phyloP scores from a whole-genome alignment of 2,329 filamentous ascomycete species.

The Westerdykella aurantiaca region DNA sequence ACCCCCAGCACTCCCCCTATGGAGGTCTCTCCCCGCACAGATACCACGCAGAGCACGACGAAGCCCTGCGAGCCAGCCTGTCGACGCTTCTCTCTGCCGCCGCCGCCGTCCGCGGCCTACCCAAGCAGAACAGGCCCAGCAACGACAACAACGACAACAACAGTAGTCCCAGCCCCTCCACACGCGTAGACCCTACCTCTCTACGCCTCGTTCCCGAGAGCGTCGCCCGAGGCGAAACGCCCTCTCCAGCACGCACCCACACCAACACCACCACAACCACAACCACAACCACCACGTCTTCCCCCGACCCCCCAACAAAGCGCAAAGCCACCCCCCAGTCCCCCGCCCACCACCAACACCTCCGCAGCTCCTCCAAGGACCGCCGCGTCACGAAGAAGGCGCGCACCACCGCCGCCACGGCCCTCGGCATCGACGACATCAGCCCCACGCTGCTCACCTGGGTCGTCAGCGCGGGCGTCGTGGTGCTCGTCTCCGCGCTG shows the following conservation, averaged over 20 bases:
- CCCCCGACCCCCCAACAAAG: slow-evolving; percentile 23
- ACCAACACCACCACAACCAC: slow-evolving; percentile 22
- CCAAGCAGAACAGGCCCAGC: slow-evolving; percentile 49
- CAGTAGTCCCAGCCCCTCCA: slow-evolving; percentile 13
- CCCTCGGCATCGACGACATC: slow-evolving; percentile 35
- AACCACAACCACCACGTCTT: slow-evolving; percentile 32
- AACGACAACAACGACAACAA: slow-evolving; percentile 26
- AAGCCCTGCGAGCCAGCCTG: slow-evolving; percentile 84
- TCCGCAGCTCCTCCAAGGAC: slow-evolving; percentile 41
- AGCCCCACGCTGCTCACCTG: slow-evolving; percentile 59
- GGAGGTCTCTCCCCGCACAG: slow-evolving; percentile 64
- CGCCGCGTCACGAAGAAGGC: slow-evolving; percentile 43
- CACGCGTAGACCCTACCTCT: slow-evolving; percentile 46
- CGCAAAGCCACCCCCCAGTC: slow-evolving; percentile 39
- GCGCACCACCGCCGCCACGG: slow-evolving; percentile 27
- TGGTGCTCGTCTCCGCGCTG: slow-evolving; percentile 58
- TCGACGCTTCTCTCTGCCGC: slow-evolving; percentile 94
- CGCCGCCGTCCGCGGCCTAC: slow-evolving; percentile 75
- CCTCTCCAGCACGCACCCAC: slow-evolving; percentile 6
- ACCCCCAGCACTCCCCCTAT: slow-evolving; percentile 51
- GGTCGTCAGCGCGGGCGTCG: slow-evolving; percentile 60
- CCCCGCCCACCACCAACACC: slow-evolving; percentile 9
- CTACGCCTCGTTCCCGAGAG: slow-evolving; percentile 58
- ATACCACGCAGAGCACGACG: slow-evolving; percentile 84
- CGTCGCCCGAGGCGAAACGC: slow-evolving; percentile 46